These are phyloP conservation scores for Sporothrix mexicana DNA, from an alignment of 2,329 filamentous ascomycete species.

Conservation along the genomic window DNA sequence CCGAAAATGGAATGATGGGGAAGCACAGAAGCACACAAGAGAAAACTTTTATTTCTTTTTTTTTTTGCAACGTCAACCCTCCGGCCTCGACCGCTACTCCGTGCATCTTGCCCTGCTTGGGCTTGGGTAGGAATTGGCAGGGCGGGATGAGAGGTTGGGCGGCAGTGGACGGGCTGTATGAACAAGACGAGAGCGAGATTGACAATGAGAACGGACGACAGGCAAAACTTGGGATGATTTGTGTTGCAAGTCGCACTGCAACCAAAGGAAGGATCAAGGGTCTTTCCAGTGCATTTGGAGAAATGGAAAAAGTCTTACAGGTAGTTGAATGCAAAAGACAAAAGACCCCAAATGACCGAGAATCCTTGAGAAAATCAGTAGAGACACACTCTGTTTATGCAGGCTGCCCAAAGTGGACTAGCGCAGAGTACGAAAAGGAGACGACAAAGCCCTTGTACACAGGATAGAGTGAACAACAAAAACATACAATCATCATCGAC, in stretches of 20 bases:
- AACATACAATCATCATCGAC: neutral
- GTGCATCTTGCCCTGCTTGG: too few species aligned
- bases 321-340: neutral
- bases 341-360: neutral
- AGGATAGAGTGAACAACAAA: neutral
- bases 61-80: neutral
- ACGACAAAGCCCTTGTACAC: neutral
- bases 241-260: neutral
- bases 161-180: neutral
- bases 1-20: too few species aligned
- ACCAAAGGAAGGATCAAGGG: neutral
- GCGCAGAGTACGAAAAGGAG: neutral
- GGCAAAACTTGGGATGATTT: neutral
- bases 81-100: slow-evolving; percentile 1
- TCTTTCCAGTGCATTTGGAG: neutral
- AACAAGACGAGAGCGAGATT: neutral
- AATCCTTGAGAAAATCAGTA: neutral
- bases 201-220: too few species aligned
- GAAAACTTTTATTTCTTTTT: too few species aligned
- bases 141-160: neutral
- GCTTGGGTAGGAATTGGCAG: neutral
- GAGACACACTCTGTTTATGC: slow-evolving; percentile 8
- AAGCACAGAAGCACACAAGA: too few species aligned
- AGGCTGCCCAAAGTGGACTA: neutral
- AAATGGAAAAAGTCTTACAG: neutral